phyloP scores from a whole-genome alignment of 805 yeast genomes.

The Naumovozyma dairenensis region DNA sequence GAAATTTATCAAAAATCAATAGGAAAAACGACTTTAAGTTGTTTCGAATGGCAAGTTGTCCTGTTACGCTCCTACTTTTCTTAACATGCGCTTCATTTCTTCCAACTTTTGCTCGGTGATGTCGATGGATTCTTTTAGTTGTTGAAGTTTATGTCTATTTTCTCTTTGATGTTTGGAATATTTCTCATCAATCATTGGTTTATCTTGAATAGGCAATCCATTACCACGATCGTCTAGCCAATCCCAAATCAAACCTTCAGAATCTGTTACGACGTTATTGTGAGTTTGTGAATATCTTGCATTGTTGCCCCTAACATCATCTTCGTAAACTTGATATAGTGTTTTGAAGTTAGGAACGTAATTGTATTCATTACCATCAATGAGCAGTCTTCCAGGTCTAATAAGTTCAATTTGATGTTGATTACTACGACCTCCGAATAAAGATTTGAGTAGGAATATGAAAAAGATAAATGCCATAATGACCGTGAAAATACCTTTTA shows the following conservation, averaged over 20 bases:
- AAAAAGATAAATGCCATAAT: slow-evolving; percentile 2
- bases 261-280: slow-evolving; percentile 30
- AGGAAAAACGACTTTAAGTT: too few species aligned
- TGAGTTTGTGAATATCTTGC: slow-evolving; percentile 6
- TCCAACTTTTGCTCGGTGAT: slow-evolving; percentile 23
- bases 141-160: slow-evolving; percentile 13
- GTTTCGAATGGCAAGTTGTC: too few species aligned
- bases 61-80: slow-evolving; percentile 3
- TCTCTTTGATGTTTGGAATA: background rate
- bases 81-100: slow-evolving; percentile 18
- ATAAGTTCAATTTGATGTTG: slow-evolving; percentile 10
- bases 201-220: background rate
- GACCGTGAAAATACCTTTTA: slow-evolving; percentile 9
- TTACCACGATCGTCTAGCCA: slow-evolving; percentile 48
- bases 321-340: slow-evolving; percentile 27
- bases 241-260: slow-evolving; percentile 61
- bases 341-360: slow-evolving; percentile 35
- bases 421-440: slow-evolving; percentile 2
- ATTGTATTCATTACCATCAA: slow-evolving; percentile 32
- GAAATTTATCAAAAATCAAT: too few species aligned
- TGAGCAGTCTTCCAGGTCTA: slow-evolving; percentile 22
- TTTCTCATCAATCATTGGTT: background rate
- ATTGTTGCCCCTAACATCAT: slow-evolving; percentile 13
- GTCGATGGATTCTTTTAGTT: slow-evolving; percentile 21
- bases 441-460: slow-evolving; percentile 6